Percentiles rank a stretch among this genome's conserved stretches.
Evolutionary conservation across 345 rosid species (phyloP).

Genomic region (Eucalyptus lansdowneana): DNA sequence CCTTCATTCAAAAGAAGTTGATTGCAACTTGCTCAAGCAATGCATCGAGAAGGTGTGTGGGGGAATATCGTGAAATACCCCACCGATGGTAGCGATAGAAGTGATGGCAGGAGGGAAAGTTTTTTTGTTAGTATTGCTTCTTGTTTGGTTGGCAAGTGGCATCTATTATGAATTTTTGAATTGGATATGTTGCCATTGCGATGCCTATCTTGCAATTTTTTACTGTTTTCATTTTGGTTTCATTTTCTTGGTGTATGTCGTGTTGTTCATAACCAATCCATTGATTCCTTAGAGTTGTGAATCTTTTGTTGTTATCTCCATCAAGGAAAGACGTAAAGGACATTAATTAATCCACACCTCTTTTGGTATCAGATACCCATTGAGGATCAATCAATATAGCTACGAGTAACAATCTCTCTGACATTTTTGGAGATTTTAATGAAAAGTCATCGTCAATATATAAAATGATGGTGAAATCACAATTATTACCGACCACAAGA

Average conservation of each 20-base stretch:
- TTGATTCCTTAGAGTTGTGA: background rate
- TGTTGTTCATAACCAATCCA: background rate
- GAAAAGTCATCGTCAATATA: background rate
- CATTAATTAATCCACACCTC: too few species aligned
- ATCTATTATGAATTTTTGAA: background rate
- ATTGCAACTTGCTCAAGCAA: background rate
- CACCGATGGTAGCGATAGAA: fast-evolving
- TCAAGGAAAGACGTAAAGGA: background rate
- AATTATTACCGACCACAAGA: background rate
- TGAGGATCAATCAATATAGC: background rate
- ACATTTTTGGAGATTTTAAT: background rate
- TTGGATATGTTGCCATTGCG: background rate
- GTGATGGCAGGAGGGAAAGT: background rate
- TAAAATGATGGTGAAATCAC: background rate
- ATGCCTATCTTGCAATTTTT: background rate
- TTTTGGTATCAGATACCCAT: background rate
- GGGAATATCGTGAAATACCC: background rate
- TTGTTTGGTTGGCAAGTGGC: background rate
- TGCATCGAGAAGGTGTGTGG: fast-evolving
- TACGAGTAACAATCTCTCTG: fast-evolving
- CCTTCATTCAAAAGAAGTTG: too few species aligned
- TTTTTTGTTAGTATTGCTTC: background rate
- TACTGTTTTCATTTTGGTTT: background rate
- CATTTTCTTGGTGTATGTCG: background rate
- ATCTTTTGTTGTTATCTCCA: background rate